Percentiles rank a stretch among this genome's conserved stretches.
phyloP scores from a whole-genome alignment of 495 filamentous ascomycete genomes.

The Lindgomyces ingoldianus region DNA sequence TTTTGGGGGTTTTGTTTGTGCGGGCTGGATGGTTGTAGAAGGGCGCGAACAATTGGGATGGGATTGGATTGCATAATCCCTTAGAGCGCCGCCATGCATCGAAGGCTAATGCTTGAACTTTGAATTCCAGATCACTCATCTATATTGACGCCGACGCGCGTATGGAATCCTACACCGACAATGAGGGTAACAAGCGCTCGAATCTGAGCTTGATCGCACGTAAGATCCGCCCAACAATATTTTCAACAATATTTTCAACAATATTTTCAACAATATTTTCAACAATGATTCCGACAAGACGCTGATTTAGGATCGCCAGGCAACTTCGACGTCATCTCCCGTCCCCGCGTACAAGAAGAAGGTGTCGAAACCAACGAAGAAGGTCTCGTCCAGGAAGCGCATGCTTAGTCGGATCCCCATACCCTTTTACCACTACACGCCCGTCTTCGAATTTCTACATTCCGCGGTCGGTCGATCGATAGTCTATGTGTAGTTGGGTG shows the following conservation, averaged over 20 bases:
- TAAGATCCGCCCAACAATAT: conserved; percentile 10
- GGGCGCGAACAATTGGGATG: neutral
- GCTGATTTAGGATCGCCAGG: conserved; percentile 48
- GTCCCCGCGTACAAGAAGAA: conserved; percentile 37
- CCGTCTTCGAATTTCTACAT: neutral
- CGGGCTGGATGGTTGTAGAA: neutral
- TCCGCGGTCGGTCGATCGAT: neutral
- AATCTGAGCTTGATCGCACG: conserved; percentile 71
- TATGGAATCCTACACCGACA: conserved; percentile 61
- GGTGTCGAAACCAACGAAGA: conserved; percentile 27
- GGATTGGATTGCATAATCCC: neutral
- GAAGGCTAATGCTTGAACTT: neutral
- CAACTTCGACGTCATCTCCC: conserved; percentile 62
- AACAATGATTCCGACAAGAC: neutral
- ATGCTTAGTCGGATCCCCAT: neutral
- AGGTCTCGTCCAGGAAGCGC: conserved; percentile 32
- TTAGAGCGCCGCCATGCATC: no score
- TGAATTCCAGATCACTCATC: conserved; percentile 52
- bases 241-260: neutral
- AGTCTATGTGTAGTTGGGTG: neutral
- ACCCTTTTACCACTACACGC: neutral
- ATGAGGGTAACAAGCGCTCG: conserved; percentile 61
- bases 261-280: neutral
- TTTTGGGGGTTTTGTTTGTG: conserved; percentile 21
- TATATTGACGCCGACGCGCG: conserved; percentile 73